A percentile compares a stretch with the other conserved stretches of the same genome.
phyloP scores from a whole-genome alignment of 2,329 filamentous ascomycete species.

The Hypoxylon sp. region DNA sequence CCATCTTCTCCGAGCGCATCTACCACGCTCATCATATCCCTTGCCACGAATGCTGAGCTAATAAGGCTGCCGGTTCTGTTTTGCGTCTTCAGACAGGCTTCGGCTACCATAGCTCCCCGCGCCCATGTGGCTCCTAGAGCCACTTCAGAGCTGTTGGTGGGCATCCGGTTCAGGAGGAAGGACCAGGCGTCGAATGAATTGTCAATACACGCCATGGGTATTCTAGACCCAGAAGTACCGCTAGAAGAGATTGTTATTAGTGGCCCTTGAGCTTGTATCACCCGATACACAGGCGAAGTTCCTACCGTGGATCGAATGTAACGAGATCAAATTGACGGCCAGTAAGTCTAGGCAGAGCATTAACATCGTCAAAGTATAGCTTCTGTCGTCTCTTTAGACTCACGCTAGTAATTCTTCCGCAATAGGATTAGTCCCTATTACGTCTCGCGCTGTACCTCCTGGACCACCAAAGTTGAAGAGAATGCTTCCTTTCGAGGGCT shows the following conservation, averaged over 20 bases:
- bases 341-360: constrained; percentile 43
- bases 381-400: constrained; percentile 10
- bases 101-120: constrained; percentile 36
- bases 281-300: background rate
- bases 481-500: constrained; percentile 57
- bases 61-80: constrained; percentile 50
- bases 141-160: constrained; percentile 42
- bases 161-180: background rate
- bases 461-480: constrained; percentile 60
- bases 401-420: constrained; percentile 44
- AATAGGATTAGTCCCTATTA: constrained; percentile 26
- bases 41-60: constrained; percentile 55
- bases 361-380: background rate
- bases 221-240: constrained; percentile 35
- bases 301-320: constrained; percentile 52
- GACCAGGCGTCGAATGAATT: constrained; percentile 19
- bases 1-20: constrained; percentile 59
- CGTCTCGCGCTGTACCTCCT: constrained; percentile 42
- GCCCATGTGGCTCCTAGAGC: constrained; percentile 43
- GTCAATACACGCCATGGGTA: constrained; percentile 46
- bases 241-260: constrained; percentile 34
- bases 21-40: constrained; percentile 59
- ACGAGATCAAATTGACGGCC: constrained; percentile 51
- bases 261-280: constrained; percentile 23
- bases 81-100: constrained; percentile 48